phyloP scores from a whole-genome alignment of 345 rosid genomes.

The Melaleuca quinquenervia region DNA sequence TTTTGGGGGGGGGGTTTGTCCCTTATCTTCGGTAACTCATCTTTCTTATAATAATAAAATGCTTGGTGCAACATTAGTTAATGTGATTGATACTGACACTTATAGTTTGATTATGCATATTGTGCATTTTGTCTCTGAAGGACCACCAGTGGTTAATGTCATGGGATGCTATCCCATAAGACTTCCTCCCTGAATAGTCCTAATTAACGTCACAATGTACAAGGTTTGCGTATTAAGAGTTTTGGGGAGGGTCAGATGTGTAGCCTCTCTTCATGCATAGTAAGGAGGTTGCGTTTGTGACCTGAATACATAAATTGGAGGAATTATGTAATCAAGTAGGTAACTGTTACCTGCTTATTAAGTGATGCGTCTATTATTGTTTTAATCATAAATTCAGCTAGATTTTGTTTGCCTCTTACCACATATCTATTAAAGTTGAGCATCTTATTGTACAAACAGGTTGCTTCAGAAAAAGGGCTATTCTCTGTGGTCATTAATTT shows the following conservation, averaged over 20 bases:
- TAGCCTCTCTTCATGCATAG: neutral
- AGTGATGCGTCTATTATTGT: neutral
- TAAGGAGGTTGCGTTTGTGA: neutral
- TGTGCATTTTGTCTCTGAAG: neutral
- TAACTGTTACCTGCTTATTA: neutral
- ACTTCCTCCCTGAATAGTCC: neutral
- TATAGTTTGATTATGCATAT: neutral
- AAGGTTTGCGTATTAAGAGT: neutral
- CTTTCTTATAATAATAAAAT: neutral
- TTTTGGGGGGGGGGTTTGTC: neutral
- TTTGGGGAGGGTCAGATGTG: neutral
- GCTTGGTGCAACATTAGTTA: neutral
- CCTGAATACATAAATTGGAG: neutral
- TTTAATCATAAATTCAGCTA: neutral
- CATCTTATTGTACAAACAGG: slow-evolving; percentile 18
- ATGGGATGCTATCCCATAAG: neutral
- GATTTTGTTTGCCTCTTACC: neutral
- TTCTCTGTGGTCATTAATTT: slow-evolving; percentile 63
- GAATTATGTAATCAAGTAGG: neutral
- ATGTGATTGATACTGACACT: neutral
- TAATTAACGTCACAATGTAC: neutral
- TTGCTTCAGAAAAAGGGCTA: slow-evolving; percentile 65
- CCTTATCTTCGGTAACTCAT: neutral
- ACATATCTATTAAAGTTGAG: neutral
- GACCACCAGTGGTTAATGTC: neutral